Base-by-base conservation (phyloP, 257 asterid species). In the Leptodermis oblonga region DNA sequence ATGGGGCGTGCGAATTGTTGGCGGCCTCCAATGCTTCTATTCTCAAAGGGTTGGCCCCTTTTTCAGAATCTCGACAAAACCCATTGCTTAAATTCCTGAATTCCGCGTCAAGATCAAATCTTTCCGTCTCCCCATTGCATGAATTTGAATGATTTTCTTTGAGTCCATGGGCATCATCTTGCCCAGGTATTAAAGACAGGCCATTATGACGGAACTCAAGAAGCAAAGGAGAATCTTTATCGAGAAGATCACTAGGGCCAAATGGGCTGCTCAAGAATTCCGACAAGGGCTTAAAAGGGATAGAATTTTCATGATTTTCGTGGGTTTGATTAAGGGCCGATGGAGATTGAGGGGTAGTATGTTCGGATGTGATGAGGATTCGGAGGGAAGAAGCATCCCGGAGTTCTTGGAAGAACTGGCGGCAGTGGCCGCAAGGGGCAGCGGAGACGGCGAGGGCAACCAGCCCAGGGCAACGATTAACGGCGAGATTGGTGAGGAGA, bases 351-450 rank as follows among this genome's bases (percentile, higher is more conserved):
- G 33, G 33, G 4, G 25, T 3, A 39, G 12, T 43, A 7, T 14
- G 60, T 10, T 48, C 63, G 60, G 78, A 74, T 31, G 84, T 76
- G 82, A 90, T 70, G 66, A 78, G 83, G 82, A 90, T 76, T 74
- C 81, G 73, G 31, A 90, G 81, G 66, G 82, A 36, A 30, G 86
- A 74, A 54, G 95, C 64, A 74, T 84, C 67, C 15, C 97, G 91
- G 70, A 88, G 86, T 39, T 92, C 98, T 76, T 92, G 98, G 43
- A 86, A 62, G 81, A 92, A 92, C 75, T 92, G 97, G 70, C 98
- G 95, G 81, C 98, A 90, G 90, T 92, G 98, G 62, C 98, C 98
- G 73, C 98, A 92, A 11, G 98, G 98, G 65, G 94, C 94, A 23
- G 94, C 90, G 61, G 98, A 90, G 61, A 92, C 98, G 69, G 98